Conservation (phyloP, 2,329 filamentous ascomycete species). For the Nigrospora osmanthi region DNA sequence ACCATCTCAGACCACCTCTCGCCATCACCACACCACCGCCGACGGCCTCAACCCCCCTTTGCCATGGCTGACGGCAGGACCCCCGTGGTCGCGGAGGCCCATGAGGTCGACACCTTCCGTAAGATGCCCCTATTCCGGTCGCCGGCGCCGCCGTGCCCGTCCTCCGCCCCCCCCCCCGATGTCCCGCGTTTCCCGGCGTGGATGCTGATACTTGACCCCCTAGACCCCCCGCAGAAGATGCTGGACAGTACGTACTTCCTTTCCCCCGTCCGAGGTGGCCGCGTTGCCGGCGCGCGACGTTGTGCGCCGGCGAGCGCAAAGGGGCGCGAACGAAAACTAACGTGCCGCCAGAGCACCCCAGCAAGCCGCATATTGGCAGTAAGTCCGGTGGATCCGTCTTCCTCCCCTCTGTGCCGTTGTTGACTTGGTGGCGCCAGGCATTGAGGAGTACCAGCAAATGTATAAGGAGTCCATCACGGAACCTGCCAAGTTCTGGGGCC, state of each 20-base stretch:
- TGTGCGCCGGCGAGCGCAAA: not conserved
- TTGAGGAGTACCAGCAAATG: conserved; percentile 60
- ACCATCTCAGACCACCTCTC: too few species aligned
- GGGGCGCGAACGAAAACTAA: conserved; percentile 11
- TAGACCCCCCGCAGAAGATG: conserved; percentile 60
- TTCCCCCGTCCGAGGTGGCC: not conserved
- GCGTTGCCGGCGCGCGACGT: not conserved
- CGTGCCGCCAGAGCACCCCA: conserved; percentile 51
- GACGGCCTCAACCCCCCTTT: not conserved
- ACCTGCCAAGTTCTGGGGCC: conserved; percentile 85
- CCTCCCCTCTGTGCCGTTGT: not conserved
- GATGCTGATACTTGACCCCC: not conserved
- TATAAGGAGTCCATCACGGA: conserved; percentile 84
- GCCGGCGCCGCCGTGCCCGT: too few species aligned
- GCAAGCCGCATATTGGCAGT: conserved; percentile 60
- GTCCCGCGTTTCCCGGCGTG: too few species aligned
- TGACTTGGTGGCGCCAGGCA: conserved; percentile 29
- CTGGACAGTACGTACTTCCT: conserved; percentile 50
- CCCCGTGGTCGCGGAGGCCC: conserved; percentile 66
- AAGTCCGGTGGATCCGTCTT: conserved; percentile 23
- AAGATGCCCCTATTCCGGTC: conserved; percentile 22
- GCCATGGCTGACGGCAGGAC: conserved; percentile 40
- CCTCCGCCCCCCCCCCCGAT: too few species aligned
- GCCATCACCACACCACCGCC: too few species aligned
- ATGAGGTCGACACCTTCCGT: conserved; percentile 69